Evolutionary conservation across 495 filamentous ascomycete species (phyloP), one percentile per base, ranked within the genome.

Genomic region (Talaromyces ruber): DNA sequence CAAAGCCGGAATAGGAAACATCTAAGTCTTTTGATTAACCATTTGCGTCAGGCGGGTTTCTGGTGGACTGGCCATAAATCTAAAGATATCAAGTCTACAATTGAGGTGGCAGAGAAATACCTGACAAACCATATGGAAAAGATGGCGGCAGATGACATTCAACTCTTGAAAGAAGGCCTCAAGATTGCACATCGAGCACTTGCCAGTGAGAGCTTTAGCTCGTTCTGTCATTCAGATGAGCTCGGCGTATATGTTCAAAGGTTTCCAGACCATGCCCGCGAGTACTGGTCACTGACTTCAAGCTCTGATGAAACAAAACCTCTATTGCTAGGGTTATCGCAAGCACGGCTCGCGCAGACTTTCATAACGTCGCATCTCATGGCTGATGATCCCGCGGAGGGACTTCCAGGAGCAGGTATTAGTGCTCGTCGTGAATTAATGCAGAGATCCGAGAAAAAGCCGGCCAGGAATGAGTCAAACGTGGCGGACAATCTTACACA

Each of bases 31-130:
- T 77, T 93, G 0, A 86, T 93, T 14, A 81, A 79, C 58, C 97
- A 98, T 68, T 75, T 98, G 30, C 81, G 89, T 25, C 89, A 95
- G 67, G 86, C 90, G n/a, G 88, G 88, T 45, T 96, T 97, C 67
- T 94, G 92, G 75, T 96, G 93, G 80, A 87, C 87, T 8, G 91
- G 92, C 37, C 91, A 89, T 62, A 84, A 85, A 0, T 63, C 68
- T 0, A 76, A 78, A 12, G 84, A 93, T 63, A 79, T 96, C 5
- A 54, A 68, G 5, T 81, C 75, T 18, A 82, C 89, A 3, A 65
- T 93, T 6, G 79, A 89, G 16, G 83, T 82, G 51, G 85, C 87
- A 9, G 71, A 78, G 37, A 78, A 79, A 39, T 95, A 95, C 64
- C 68, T 95, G 25, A 71, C 74, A 54, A 77, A 84, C 24, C 70